Evolutionary conservation across 2,329 filamentous ascomycete genomes (phyloP).

Genomic region (Truncatella angustata): DNA sequence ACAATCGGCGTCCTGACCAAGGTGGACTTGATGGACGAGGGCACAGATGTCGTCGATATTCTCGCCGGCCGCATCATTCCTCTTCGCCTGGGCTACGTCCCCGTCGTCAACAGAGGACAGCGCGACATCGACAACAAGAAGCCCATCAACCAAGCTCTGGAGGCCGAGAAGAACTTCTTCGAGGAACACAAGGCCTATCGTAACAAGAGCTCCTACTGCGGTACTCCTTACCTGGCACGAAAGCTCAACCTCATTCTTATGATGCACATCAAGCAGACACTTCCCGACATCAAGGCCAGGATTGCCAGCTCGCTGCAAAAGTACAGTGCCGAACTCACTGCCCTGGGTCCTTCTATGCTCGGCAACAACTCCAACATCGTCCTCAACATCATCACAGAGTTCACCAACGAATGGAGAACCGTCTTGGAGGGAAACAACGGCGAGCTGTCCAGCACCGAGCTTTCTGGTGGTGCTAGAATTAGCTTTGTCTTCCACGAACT

Average conservation of each 20-base stretch:
- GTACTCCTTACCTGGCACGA: constrained; percentile 91
- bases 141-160: constrained; percentile 83
- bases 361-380: constrained; percentile 96
- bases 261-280: constrained; percentile 99
- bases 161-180: constrained; percentile 95
- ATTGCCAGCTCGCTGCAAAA: constrained; percentile 94
- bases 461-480: constrained; percentile 96
- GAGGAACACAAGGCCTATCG: constrained; percentile 98
- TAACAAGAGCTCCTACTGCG: constrained; percentile 98
- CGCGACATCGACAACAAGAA: constrained; percentile 99
- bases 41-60: constrained; percentile 98
- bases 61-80: constrained; percentile 96
- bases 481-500: constrained; percentile 99
- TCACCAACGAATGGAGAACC: constrained; percentile 95
- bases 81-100: constrained; percentile 89
- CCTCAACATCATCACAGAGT: constrained; percentile 98
- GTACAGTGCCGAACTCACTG: constrained; percentile 77
- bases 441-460: constrained; percentile 88
- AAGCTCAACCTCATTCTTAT: constrained; percentile 98
- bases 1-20: constrained; percentile 99
- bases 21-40: constrained; percentile 98
- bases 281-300: constrained; percentile 96
- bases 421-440: constrained; percentile 96
- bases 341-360: constrained; percentile 88
- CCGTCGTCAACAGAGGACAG: constrained; percentile 96